Evolutionary conservation across 2,329 filamentous ascomycete species (phyloP), one percentile per base, ranked within the genome.

Genomic region (Diaporthe helianthi): DNA sequence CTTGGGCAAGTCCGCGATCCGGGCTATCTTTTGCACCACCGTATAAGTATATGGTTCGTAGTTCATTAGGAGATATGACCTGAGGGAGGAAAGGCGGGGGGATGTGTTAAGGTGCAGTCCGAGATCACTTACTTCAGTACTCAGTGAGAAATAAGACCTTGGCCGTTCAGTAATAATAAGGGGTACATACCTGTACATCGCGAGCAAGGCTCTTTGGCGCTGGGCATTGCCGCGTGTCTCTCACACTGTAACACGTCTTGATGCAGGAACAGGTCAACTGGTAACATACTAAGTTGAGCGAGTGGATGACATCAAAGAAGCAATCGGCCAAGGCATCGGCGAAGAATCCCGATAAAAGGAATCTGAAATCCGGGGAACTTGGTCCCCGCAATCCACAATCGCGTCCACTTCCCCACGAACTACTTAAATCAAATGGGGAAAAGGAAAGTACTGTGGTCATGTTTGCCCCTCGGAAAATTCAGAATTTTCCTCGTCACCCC

Each of bases 161-260:
- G 38, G 55, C 10, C 24, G 38, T 15, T 61, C 10, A 26, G 55
- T 31, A 46, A 22, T 31, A 46, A 22, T 3, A n/a, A 31, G 3
- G 31, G 55, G 55, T 61, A 47, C 55, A 38, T 61, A 61, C 55
- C 55, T 46, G 46, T 61, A 61, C 55, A 61, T 61, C 55, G 46
- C 17, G 46, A 17, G 55, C 55, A 61, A 38, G 55, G 55, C 38
- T 41, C 46, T 61, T 46, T 61, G 46, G 55, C 55, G 46, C 55
- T 61, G 55, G 55, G 55, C 55, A 61, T 61, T 33, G 55, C 55
- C 55, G 55, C 55, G 55, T 61, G 38, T 61, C 55, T 47, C 38
- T 38, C 55, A 61, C 46, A 19, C 38, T 61, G 55, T 15, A n/a
- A 15, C 46, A 38, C 19, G 55, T 47, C 41, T 44, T 22, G 19